phyloP scores from a whole-genome alignment of 257 asterid species.

The Scutellaria minor region DNA sequence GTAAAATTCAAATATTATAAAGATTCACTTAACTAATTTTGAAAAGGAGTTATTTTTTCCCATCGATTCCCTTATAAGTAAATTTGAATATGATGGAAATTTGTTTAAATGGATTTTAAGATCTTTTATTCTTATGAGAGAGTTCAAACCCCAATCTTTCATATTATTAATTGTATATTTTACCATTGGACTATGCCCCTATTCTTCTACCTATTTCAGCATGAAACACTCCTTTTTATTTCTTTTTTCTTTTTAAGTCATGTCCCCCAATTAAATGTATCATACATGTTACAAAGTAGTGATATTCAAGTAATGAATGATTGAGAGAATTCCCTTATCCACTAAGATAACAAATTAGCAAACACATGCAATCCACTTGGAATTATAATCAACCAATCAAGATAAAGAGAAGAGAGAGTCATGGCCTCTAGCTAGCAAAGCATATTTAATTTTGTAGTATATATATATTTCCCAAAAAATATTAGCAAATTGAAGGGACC shows the following conservation, averaged over 20 bases:
- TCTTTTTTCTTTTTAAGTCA: too few species aligned
- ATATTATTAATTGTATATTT: neutral
- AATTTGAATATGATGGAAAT: too few species aligned
- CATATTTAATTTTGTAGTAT: neutral
- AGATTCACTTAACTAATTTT: too few species aligned
- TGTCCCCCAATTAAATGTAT: too few species aligned
- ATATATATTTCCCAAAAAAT: neutral
- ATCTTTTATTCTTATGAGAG: too few species aligned
- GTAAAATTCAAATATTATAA: too few species aligned
- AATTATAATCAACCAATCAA: constrained; percentile 41
- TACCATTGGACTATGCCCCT: neutral
- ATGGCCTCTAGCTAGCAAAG: neutral
- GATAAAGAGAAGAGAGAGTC: constrained; percentile 16
- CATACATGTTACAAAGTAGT: constrained; percentile 17
- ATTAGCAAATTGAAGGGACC: constrained; percentile 29
- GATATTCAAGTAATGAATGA: constrained; percentile 36
- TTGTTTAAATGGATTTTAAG: too few species aligned
- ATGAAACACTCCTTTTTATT: too few species aligned
- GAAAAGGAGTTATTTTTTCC: too few species aligned
- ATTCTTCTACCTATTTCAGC: too few species aligned
- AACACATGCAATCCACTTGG: constrained; percentile 42
- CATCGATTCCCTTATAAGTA: too few species aligned
- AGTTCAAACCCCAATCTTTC: neutral
- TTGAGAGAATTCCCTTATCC: constrained; percentile 41
- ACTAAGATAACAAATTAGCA: constrained; percentile 39